A percentile compares a stretch with the other conserved stretches of the same genome.
These are phyloP conservation scores for Pseudogymnoascus sp. DNA, from an alignment of 2,329 filamentous ascomycete genomes.

Conservation along the genomic window DNA sequence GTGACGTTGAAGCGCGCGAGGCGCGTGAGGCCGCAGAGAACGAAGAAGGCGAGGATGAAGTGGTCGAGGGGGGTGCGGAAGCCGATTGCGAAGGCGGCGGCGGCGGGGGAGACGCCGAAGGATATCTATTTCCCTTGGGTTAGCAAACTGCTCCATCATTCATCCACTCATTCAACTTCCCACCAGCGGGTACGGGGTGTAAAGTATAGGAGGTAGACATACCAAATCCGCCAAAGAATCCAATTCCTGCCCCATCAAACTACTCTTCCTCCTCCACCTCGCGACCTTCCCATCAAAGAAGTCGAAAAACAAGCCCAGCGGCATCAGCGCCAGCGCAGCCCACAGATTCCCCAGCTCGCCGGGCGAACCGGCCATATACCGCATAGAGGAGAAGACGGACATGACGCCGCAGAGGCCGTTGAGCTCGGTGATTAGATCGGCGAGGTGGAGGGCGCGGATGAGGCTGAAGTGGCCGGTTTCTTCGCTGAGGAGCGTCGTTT, in stretches of 20 bases:
- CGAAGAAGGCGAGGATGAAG: slow-evolving; percentile 72
- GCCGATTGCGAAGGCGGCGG: slow-evolving; percentile 80
- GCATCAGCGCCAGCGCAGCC: slow-evolving; percentile 76
- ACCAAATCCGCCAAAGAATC: slow-evolving; percentile 94
- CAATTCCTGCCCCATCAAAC: slow-evolving; percentile 94
- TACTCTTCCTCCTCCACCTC: slow-evolving; percentile 92
- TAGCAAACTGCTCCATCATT: neutral
- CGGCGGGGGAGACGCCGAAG: slow-evolving; percentile 85
- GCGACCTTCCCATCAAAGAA: slow-evolving; percentile 97
- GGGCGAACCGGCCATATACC: slow-evolving; percentile 67
- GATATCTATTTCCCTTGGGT: slow-evolving; percentile 57
- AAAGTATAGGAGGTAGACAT: no score
- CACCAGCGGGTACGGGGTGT: neutral
- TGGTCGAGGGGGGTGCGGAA: slow-evolving; percentile 79
- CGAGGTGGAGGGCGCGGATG: slow-evolving; percentile 62
- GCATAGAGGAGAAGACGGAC: slow-evolving; percentile 91
- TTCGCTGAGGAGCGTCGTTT: slow-evolving; percentile 61
- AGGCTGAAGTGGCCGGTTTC: slow-evolving; percentile 67
- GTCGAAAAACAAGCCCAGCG: slow-evolving; percentile 92
- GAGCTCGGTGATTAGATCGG: slow-evolving; percentile 75
- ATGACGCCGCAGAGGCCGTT: slow-evolving; percentile 86
- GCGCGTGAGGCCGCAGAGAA: slow-evolving; percentile 86
- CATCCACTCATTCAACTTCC: neutral
- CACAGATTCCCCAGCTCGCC: slow-evolving; percentile 62
- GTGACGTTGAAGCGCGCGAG: slow-evolving; percentile 98